These are phyloP conservation scores for Hemisphaericaspora xylofermentans DNA, from an alignment of 1,139 yeast species.

Conservation along the genomic window DNA sequence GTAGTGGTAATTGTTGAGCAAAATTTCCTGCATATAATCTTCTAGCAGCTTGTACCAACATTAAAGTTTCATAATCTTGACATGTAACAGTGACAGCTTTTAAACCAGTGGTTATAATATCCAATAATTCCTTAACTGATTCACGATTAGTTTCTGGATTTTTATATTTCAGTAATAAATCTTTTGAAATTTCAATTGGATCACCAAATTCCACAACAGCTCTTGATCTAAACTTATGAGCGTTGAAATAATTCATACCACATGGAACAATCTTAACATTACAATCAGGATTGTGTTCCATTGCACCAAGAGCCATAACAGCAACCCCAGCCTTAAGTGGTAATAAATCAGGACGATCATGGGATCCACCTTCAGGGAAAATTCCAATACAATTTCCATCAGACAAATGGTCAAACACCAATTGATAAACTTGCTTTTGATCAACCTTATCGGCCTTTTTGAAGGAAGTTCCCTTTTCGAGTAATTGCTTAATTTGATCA, in stretches of 20 bases:
- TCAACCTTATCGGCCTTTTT: constrained; percentile 82
- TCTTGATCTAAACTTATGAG: constrained; percentile 90
- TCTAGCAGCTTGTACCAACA: constrained; percentile 92
- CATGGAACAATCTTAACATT: constrained; percentile 88
- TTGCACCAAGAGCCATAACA: constrained; percentile 93
- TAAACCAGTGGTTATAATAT: constrained; percentile 69
- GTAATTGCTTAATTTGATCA: constrained; percentile 41
- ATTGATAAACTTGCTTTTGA: constrained; percentile 77
- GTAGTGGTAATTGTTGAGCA: constrained; percentile 69
- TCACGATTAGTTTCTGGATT: constrained; percentile 56
- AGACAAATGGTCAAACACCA: constrained; percentile 79
- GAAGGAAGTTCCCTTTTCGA: constrained; percentile 56
- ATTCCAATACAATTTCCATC: constrained; percentile 87
- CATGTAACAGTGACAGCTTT: constrained; percentile 90
- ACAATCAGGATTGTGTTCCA: constrained; percentile 67
- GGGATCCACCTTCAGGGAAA: constrained; percentile 97
- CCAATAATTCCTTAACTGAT: constrained; percentile 71
- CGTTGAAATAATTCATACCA: constrained; percentile 96
- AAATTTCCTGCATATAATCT: constrained; percentile 79
- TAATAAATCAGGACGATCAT: constrained; percentile 84
- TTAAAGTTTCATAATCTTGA: constrained; percentile 87
- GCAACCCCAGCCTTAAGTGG: constrained; percentile 98
- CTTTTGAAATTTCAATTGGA: constrained; percentile 70
- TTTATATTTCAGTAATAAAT: constrained; percentile 63
- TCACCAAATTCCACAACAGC: constrained; percentile 94